Conservation (phyloP, 192 early-diverging fungal genomes). For the Funneliformis mosseae region DNA sequence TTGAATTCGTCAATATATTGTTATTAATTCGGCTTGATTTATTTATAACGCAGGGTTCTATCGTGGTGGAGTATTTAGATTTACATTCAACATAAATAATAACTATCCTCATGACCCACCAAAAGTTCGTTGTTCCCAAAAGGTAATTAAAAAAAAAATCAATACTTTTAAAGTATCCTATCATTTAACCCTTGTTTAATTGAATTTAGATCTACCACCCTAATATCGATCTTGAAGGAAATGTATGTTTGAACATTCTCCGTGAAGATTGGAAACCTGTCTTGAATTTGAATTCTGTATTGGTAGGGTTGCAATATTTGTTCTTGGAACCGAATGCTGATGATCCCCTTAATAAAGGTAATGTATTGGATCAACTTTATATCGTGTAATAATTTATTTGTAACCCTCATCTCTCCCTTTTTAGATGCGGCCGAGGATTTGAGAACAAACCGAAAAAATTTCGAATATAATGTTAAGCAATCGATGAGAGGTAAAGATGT, state of each 20-base stretch:
- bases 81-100: conserved; percentile 78
- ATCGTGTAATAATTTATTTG: background rate
- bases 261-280: conserved; percentile 99
- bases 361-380: background rate
- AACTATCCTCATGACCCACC: conserved; percentile 97
- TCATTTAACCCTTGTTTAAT: background rate
- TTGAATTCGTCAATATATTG: background rate
- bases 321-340: conserved; percentile 95
- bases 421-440: conserved; percentile 84
- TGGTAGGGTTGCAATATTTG: conserved; percentile 90
- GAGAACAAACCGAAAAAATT: conserved; percentile 64
- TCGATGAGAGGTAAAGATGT: conserved; percentile 79
- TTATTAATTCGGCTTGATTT: background rate
- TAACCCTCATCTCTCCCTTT: conserved; percentile 2
- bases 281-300: conserved; percentile 86
- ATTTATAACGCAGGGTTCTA: conserved; percentile 68
- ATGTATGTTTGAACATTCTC: conserved; percentile 95
- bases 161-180: background rate
- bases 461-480: conserved; percentile 74
- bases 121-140: conserved; percentile 87
- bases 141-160: conserved; percentile 53
- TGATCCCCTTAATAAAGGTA: conserved; percentile 96
- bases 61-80: conserved; percentile 78
- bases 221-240: conserved; percentile 95
- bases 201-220: conserved; percentile 87